Base-by-base conservation (phyloP, 2,329 filamentous ascomycete species). In the Apiospora sp. region DNA sequence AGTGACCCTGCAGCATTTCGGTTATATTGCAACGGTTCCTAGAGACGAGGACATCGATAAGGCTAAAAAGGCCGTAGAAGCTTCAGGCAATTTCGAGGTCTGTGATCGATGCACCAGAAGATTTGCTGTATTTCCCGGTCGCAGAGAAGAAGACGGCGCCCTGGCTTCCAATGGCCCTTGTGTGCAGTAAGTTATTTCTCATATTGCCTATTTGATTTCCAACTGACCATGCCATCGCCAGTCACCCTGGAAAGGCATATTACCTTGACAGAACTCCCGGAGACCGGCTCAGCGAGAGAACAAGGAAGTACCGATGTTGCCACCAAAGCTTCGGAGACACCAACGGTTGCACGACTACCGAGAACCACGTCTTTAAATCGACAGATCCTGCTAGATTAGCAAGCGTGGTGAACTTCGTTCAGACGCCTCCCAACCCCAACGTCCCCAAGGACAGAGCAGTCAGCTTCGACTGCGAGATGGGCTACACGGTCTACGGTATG, bases 391-490 rank as follows among this genome's bases (percentile, higher is more conserved):
- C 94, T 75, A 88, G 95, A 30, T 86, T 99, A 37, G 94, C 95
- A 0, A 85, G 91, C 0, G 84, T 96, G 3, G 87, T 97, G 77
- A 95, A 96, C 70, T 99, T 97, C 80, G 88, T 90, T 72, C 83
- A 90, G 74, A 98, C 96, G 0, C 95, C 95, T 0, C 83, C 86
- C 16, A 95, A 94, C 75, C 81, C 84, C 1, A 77, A 83, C 2
- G 86, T 84, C 1, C 84, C 86, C 0, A 78, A 82, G 1, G 84
- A 88, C 70, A 89, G 89, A 48, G 94, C 93, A 2, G 91, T 98
- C 14, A 93, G 91, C 75, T 96, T 99, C 78, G 96, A 99, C 81
- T 98, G 96, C 78, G 96, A 99, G 80, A 99, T 99, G 96, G 94
- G 94, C 5, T 98, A 97, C 80, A 99, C 97, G 0, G 93, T 94